Base-by-base conservation (phyloP, 1,284 basidiomycete species). In the Paramarasmius palmivorus region DNA sequence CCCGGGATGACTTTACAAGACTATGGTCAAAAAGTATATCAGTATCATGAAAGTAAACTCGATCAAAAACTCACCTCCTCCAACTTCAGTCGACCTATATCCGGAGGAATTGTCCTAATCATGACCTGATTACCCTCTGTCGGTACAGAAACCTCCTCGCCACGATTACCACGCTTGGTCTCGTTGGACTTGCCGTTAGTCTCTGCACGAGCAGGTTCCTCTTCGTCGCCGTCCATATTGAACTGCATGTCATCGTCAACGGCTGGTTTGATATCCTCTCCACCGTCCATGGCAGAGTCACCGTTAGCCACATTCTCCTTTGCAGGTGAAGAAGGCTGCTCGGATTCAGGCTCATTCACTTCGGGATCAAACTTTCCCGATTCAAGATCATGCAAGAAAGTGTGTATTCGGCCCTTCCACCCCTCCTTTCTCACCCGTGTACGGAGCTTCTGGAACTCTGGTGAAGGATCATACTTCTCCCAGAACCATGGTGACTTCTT, bases 401-500 rank as follows among this genome's bases (percentile, higher is more conserved):
- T 70, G 60, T 84, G 79, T 49, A 88, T 71, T 59, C 85, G 80
- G 23, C 87, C 86, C 63, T 82, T 84, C 82, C 92, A 90, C 6
- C 92, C 93, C 62, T 90, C 84, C 68, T 84, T 87, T 68, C 89
- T 84, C 56, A 93, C 82, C 61, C 92, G 80, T 56, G 76, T 77
- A 60, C 95, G 86, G 65, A 93, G 73, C 42, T 78, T 77, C 50
- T 79, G 77, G 64, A 79, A 82, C 62, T 92, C 89, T 46, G 83
- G 73, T 19, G 82, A 70, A 50, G 87, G 86, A 53, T 92, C 90
- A 74, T 98, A 98, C 69, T 92, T 92, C 76, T 98, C 95, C 56
- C 86, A 83, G 75, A 96, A 97, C 95, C 95, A 98, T 8, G 90
- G 88, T 19, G 91, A 92, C 66, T 90, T 89, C 70, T 86, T 83